Conservation (phyloP, 2,329 filamentous ascomycete genomes). For the Calonectria hongkongensis region DNA sequence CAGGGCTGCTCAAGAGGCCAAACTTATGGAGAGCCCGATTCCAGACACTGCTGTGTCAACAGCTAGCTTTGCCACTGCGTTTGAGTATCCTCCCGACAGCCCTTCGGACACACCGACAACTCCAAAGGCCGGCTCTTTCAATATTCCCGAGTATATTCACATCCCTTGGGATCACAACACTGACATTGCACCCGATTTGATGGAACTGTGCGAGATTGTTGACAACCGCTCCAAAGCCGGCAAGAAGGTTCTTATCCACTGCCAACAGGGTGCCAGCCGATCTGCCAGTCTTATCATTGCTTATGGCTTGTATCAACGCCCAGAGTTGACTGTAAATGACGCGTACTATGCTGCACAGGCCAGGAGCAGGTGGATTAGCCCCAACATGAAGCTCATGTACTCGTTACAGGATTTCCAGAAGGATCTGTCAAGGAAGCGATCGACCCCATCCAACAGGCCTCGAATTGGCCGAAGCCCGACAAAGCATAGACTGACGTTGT, state of each 20-base stretch:
- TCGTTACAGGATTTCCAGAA: conserved; percentile 89
- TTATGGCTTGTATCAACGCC: conserved; percentile 88
- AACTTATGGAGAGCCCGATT: conserved; percentile 64
- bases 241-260: conserved; percentile 88
- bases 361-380: conserved; percentile 90
- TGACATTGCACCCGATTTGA: conserved; percentile 86
- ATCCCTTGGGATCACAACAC: conserved; percentile 93
- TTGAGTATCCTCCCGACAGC: conserved; percentile 71
- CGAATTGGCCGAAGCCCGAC: conserved; percentile 73
- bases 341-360: conserved; percentile 88
- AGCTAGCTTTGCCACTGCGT: conserved; percentile 76
- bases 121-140: conserved; percentile 70
- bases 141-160: conserved; percentile 87
- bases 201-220: conserved; percentile 84
- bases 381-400: conserved; percentile 95
- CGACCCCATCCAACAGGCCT: conserved; percentile 67
- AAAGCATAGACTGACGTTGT: conserved; percentile 77
- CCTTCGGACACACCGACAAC: conserved; percentile 70
- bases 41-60: conserved; percentile 75
- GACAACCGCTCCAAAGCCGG: conserved; percentile 82
- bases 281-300: conserved; percentile 91
- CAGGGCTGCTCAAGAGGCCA: conserved; percentile 53
- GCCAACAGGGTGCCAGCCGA: conserved; percentile 89
- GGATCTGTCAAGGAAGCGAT: conserved; percentile 72
- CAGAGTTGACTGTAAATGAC: conserved; percentile 85